Percentiles rank a stretch among this genome's conserved stretches.
phyloP scores from a whole-genome alignment of 495 filamentous ascomycete species.

The Penicillium robsamsonii region DNA sequence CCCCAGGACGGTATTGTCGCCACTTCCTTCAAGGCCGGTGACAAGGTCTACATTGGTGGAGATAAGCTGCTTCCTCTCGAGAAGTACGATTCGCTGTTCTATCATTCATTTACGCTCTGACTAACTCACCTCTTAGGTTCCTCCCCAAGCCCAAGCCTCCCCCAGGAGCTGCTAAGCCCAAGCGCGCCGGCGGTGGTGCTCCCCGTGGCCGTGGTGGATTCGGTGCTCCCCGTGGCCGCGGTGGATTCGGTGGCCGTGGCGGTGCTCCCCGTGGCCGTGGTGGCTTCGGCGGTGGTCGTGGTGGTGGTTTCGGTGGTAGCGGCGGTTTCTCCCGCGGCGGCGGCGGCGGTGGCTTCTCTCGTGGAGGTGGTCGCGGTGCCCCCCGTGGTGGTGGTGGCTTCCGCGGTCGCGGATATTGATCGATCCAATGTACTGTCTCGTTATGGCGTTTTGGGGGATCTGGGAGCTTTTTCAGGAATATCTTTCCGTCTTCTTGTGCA shows the following conservation, averaged over 20 bases:
- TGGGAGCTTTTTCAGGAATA: conserved; percentile 48
- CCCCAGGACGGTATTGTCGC: conserved; percentile 94
- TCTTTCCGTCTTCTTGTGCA: conserved; percentile 44
- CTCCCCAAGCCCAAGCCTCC: conserved; percentile 89
- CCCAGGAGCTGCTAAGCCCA: conserved; percentile 59
- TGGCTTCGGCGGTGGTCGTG: conserved; percentile 23
- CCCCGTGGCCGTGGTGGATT: conserved; percentile 37
- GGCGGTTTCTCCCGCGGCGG: conserved; percentile 47
- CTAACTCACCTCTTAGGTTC: conserved; percentile 56
- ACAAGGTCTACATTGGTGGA: conserved; percentile 93
- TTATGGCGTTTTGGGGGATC: conserved; percentile 53
- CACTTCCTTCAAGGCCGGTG: conserved; percentile 87
- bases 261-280: conserved; percentile 44
- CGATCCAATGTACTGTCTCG: conserved; percentile 41
- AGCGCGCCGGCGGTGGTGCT: conserved; percentile 52
- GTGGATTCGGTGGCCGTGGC: conserved; percentile 46
- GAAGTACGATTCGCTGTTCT: conserved; percentile 47
- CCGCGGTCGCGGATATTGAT: conserved; percentile 38
- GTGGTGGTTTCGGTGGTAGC: conserved; percentile 29
- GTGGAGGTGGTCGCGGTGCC: conserved; percentile 37
- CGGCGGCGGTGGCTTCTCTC: conserved; percentile 33
- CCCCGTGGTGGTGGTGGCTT: conserved; percentile 34
- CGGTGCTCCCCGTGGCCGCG: conserved; percentile 37
- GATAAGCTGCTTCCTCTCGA: conserved; percentile 95
- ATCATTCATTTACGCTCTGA: background rate